These are phyloP conservation scores for Pseudopithomyces maydicus DNA, from an alignment of 2,329 filamentous ascomycete genomes.

Conservation along the genomic window DNA sequence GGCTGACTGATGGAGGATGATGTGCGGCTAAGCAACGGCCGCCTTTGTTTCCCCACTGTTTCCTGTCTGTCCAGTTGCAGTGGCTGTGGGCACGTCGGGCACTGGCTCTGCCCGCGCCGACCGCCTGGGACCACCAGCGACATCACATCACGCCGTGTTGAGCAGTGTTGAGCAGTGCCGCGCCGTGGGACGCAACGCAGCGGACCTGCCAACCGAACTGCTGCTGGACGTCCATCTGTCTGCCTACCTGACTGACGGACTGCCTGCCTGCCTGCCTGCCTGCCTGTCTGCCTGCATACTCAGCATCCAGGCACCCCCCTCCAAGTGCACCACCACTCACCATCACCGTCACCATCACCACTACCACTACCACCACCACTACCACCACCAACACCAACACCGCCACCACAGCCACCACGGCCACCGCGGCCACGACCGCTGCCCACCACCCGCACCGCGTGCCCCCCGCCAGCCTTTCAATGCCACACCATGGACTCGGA, in stretches of 20 bases:
- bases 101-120: not conserved
- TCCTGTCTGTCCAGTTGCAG: too few relatives aligned
- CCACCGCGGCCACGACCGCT: not conserved
- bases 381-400: not conserved
- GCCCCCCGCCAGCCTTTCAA: constrained; percentile 15
- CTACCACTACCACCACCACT: not conserved
- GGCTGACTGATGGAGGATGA: constrained; percentile 13
- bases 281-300: too few relatives aligned
- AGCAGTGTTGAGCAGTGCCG: not conserved
- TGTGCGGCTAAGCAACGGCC: not conserved
- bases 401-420: not conserved
- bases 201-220: too few relatives aligned
- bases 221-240: too few relatives aligned
- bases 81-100: too few relatives aligned
- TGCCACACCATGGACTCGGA: constrained; percentile 43
- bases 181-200: not conserved
- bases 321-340: not conserved
- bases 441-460: not conserved
- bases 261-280: too few relatives aligned
- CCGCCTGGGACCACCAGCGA: constrained; percentile 3
- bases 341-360: not conserved
- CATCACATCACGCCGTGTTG: constrained; percentile 2
- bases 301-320: not conserved
- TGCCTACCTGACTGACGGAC: too few relatives aligned
- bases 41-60: constrained; percentile 5